Evolutionary conservation across 2,329 filamentous ascomycete genomes (phyloP), one percentile per base, ranked within the genome.

Genomic region (Apiospora saccharicola): DNA sequence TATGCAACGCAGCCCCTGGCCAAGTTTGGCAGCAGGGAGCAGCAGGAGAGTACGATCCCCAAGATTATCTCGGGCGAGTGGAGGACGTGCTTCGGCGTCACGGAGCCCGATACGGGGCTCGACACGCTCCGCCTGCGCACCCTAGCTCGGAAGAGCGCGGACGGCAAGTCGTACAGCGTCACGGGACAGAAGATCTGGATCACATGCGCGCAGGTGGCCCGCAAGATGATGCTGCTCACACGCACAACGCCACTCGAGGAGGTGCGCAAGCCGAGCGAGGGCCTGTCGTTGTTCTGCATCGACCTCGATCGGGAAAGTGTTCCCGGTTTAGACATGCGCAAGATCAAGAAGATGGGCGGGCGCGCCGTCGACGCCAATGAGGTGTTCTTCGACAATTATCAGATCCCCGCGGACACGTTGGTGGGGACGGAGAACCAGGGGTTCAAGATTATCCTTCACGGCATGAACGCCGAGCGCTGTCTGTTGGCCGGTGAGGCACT

Each of bases 151-250:
- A 88, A 86, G 75, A 77, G 80, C 49, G 71, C 74, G 3, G 88
- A 90, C 26, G 89, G 88, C 19, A 12, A 64, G 10, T 86, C 85
- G 4, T 97, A 95, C 79, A 85, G 83, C 1, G 86, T 97, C 14
- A 89, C 89, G 0, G 94, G 94, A 0, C 93, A 96, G 79, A 97
- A 97, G 83, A 95, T 96, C 71, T 97, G 94, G 94, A 97, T 96
- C 71, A 94, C 93, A 0, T 95, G 90, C 70, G 94, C 94, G 0
- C 93, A 97, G 79, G 92, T 96, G 0, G 94, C 94, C 0, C 87
- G 88, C 4, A 94, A 94, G 77, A 97, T 97, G 94, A 91, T 97
- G 4, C 86, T 97, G 0, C 87, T 97, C 0, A 93, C 93, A 0
- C 89, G 94, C 0, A 97, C 94, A 0, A 94, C 90, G 0, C 88